Evolutionary conservation across 2,329 filamentous ascomycete species (phyloP).

Genomic region (Alternaria metachromatica): DNA sequence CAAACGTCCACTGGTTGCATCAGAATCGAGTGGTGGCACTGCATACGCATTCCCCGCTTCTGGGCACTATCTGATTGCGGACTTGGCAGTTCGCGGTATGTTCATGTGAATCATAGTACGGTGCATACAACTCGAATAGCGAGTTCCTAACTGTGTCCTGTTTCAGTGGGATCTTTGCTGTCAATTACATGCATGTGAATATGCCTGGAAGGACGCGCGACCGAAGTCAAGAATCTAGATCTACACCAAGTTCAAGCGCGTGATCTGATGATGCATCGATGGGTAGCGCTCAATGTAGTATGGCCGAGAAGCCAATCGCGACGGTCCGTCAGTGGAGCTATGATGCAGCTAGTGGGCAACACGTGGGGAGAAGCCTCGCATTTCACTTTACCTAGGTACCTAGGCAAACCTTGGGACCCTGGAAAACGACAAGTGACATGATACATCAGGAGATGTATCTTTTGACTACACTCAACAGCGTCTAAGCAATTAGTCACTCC

Average conservation of each 20-base stretch:
- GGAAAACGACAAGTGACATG: neutral
- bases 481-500: neutral
- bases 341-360: constrained; percentile 3
- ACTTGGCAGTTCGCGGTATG: neutral
- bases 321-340: neutral
- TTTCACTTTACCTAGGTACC: neutral
- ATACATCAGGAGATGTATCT: neutral
- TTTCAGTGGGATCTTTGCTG: neutral
- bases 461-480: neutral
- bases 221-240: neutral
- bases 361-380: neutral
- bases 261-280: constrained; percentile 1
- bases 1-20: neutral
- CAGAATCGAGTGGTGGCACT: neutral
- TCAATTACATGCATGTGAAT: neutral
- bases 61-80: neutral
- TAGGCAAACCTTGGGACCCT: neutral
- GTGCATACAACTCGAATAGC: neutral
- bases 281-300: neutral
- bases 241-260: neutral
- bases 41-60: neutral
- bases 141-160: neutral
- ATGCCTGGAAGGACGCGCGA: neutral
- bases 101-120: neutral
- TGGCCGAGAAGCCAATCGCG: constrained; percentile 2